phyloP scores from a whole-genome alignment of 805 yeast species.

The Suhomyces sp. region DNA sequence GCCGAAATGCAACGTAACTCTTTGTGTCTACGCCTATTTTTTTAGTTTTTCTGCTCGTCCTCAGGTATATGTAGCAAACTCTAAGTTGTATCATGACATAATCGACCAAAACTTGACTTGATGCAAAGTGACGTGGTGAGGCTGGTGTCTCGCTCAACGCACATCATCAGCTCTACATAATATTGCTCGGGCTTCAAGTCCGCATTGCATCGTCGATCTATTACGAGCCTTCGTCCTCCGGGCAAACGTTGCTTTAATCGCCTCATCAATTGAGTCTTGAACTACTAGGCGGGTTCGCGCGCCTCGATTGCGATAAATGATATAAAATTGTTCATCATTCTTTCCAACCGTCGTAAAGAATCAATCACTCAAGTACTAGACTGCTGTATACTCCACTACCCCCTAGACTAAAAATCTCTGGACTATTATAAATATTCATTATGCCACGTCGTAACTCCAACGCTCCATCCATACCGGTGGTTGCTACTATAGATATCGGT shows the following conservation, averaged over 20 bases:
- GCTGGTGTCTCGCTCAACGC: background rate
- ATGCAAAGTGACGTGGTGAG: background rate
- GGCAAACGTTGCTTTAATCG: background rate
- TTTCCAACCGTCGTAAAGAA: background rate
- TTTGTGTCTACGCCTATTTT: background rate
- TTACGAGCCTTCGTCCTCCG: background rate
- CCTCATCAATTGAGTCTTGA: background rate
- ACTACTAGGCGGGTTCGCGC: background rate
- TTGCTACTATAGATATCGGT: constrained; percentile 84
- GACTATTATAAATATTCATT: background rate
- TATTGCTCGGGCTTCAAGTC: background rate
- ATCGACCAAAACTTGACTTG: background rate
- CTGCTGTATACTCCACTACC: background rate
- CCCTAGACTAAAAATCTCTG: background rate
- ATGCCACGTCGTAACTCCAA: constrained; percentile 45
- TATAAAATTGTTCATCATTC: background rate
- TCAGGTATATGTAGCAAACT: background rate
- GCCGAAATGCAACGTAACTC: background rate
- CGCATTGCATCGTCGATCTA: background rate
- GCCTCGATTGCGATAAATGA: background rate
- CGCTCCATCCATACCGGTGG: constrained; percentile 39
- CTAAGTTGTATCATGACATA: background rate
- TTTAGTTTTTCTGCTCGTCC: background rate
- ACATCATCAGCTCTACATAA: too few species aligned
- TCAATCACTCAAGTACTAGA: background rate